Percentiles rank a stretch among this genome's conserved stretches.
These are phyloP conservation scores for Trichophyton verrucosum DNA, from an alignment of 2,329 filamentous ascomycete species.

Conservation along the genomic window DNA sequence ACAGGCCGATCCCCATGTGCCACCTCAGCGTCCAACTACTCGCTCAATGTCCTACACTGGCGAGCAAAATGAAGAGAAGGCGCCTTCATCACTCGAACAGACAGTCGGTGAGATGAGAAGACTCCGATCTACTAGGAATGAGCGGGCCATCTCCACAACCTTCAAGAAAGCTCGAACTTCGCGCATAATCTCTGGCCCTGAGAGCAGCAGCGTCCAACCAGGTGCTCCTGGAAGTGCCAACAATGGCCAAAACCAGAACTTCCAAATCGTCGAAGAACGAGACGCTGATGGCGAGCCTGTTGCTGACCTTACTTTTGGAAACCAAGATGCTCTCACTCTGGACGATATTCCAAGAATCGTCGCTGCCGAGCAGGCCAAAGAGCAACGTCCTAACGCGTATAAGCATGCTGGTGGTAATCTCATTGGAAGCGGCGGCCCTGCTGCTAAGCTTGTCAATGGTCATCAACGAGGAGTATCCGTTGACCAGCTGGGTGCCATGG, in stretches of 20 bases:
- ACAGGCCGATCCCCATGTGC: slow-evolving; percentile 36
- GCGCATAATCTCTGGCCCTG: slow-evolving; percentile 79
- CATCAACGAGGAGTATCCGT: slow-evolving; percentile 56
- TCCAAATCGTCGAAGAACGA: slow-evolving; percentile 71
- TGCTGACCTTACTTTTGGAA: slow-evolving; percentile 73
- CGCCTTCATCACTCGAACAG: slow-evolving; percentile 77
- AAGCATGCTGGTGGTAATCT: slow-evolving; percentile 62
- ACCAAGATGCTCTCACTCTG: slow-evolving; percentile 80
- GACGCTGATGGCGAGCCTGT: slow-evolving; percentile 56
- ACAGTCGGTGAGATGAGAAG: slow-evolving; percentile 91
- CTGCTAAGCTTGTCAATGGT: slow-evolving; percentile 55
- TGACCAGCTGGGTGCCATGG: slow-evolving; percentile 38
- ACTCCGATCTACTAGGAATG: slow-evolving; percentile 80
- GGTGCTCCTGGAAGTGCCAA: slow-evolving; percentile 41
- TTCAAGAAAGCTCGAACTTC: slow-evolving; percentile 84
- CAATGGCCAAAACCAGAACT: slow-evolving; percentile 44
- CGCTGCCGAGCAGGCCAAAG: slow-evolving; percentile 84
- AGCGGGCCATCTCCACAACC: slow-evolving; percentile 86
- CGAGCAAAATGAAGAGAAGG: slow-evolving; percentile 46
- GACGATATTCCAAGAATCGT: slow-evolving; percentile 96
- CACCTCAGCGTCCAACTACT: slow-evolving; percentile 49
- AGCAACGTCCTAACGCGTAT: slow-evolving; percentile 71
- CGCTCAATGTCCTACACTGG: slow-evolving; percentile 64
- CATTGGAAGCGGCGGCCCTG: slow-evolving; percentile 44
- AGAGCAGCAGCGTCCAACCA: slow-evolving; percentile 54